phyloP scores from a whole-genome alignment of 805 yeast species.

The Saccharomyces eubayanus region DNA sequence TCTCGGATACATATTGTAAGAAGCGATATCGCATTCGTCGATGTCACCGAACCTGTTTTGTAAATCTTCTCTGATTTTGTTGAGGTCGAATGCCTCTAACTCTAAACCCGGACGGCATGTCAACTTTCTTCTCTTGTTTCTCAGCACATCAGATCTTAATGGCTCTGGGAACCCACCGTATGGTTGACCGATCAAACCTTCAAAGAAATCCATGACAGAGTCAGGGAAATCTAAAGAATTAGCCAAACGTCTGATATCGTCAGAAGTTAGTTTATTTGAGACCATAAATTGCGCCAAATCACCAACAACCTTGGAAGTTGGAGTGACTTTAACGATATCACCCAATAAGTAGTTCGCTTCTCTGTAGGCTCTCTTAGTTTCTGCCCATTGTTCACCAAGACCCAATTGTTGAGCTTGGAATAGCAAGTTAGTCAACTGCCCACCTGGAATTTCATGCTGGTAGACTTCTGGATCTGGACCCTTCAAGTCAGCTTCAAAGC shows the following conservation, averaged over 20 bases:
- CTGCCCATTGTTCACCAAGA: conserved; percentile 91
- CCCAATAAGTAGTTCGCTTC: conserved; percentile 88
- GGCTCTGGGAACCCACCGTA: conserved; percentile 99
- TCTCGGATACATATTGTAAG: conserved; percentile 96
- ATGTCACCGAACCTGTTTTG: conserved; percentile 68
- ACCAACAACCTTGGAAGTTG: conserved; percentile 99
- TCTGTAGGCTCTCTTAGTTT: conserved; percentile 89
- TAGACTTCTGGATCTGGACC: conserved; percentile 99
- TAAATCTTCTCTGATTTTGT: conserved; percentile 63
- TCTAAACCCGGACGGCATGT: conserved; percentile 86
- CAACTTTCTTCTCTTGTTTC: conserved; percentile 88
- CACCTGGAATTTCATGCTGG: conserved; percentile 98
- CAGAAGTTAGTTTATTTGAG: conserved; percentile 75
- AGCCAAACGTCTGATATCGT: conserved; percentile 84
- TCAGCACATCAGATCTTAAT: conserved; percentile 79
- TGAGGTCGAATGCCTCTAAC: conserved; percentile 76
- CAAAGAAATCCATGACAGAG: conserved; percentile 95
- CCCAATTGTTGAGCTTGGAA: conserved; percentile 99
- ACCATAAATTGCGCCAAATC: conserved; percentile 99
- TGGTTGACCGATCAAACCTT: conserved; percentile 98
- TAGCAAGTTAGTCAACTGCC: conserved; percentile 92
- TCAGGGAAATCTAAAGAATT: conserved; percentile 94
- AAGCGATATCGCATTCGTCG: conserved; percentile 84
- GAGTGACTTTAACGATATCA: conserved; percentile 96
- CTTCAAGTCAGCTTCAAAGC: conserved; percentile 96